Evolutionary conservation across 805 yeast genomes (phyloP), one percentile per base, ranked within the genome.

Genomic region (Candida krabiensis): DNA sequence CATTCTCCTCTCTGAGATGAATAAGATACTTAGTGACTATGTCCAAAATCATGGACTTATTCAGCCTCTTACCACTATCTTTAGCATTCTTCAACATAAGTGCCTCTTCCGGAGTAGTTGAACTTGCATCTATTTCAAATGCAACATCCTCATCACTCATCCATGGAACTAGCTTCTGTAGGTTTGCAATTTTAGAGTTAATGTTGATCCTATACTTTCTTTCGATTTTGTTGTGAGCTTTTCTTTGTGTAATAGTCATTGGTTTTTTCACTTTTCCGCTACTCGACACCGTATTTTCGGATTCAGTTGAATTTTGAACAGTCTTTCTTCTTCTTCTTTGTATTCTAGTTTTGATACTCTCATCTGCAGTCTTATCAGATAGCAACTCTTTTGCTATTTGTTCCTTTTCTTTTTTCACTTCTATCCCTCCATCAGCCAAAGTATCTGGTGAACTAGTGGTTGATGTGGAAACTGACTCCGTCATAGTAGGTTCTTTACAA

Each of bases 161-260:
- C 78, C 83, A 76, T 9, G 89, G 89, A 24, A 83, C 81, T 17
- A 82, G 68, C 50, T 73, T 74, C 53, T 80, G 86, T 37, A 82
- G 61, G 21, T 79, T 79, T 4, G 84, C 84, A 39, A 83, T 83
- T 56, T 80, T 82, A 9, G 84, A 77, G 55, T 82, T 82, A 57
- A 83, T 80, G 58, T 82, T 82, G 43, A 80, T 80, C 56, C 88
- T 66, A 58, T 83, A 82, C 42, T 81, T 73, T 55, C 82, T 79
- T 54, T 83, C 89, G 45, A 83, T 80, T 59, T 77, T 78, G 63
- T 82, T 82, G 55, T 83, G 90, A 0, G 86, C 86, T 50, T 77
- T 77, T 49, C 81, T 79, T 60, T 82, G 88, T 8, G 51, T 50
- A 12, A 48, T 33, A 2, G 58, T 58, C 59, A 58, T 55, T 30